phyloP scores from a whole-genome alignment of 164 flowering plant species.

The Nymphaea colorata region DNA sequence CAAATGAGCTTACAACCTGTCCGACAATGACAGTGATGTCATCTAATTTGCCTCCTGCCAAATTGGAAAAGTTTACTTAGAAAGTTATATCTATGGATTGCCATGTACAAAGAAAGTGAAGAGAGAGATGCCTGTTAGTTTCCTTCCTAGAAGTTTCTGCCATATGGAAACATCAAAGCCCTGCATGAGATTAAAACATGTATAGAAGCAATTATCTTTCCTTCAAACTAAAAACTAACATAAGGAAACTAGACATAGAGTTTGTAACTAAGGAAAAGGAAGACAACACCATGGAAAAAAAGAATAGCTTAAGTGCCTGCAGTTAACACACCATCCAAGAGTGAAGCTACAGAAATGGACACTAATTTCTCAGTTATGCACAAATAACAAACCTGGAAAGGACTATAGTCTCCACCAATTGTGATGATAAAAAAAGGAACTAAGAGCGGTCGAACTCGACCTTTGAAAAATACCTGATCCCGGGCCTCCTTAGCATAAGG shows the following conservation, averaged over 20 bases:
- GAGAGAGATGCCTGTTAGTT: conserved; percentile 47
- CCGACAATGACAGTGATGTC: conserved; percentile 77
- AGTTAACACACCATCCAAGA: not conserved
- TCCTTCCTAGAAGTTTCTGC: conserved; percentile 78
- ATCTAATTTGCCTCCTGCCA: conserved; percentile 76
- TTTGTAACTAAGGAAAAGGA: not conserved
- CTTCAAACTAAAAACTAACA: not conserved
- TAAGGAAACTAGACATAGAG: no score
- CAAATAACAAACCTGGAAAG: not conserved
- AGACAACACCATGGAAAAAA: not conserved
- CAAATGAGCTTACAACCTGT: conserved; percentile 35
- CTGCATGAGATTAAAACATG: conserved; percentile 18
- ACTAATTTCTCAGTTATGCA: not conserved
- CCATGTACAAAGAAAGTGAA: not conserved
- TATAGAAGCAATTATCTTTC: no score
- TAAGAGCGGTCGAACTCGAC: not conserved
- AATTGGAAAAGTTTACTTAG: not conserved
- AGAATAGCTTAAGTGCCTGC: not conserved
- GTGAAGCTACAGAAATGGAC: not conserved
- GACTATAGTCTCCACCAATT: not conserved
- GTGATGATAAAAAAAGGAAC: not conserved
- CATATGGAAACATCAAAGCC: conserved; percentile 69
- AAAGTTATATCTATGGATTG: not conserved
- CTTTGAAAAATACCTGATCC: conserved; percentile 31
- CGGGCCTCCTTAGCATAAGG: conserved; percentile 78